Conservation (phyloP, 768 basidiomycete genomes). For the Rhizopogon sp. region DNA sequence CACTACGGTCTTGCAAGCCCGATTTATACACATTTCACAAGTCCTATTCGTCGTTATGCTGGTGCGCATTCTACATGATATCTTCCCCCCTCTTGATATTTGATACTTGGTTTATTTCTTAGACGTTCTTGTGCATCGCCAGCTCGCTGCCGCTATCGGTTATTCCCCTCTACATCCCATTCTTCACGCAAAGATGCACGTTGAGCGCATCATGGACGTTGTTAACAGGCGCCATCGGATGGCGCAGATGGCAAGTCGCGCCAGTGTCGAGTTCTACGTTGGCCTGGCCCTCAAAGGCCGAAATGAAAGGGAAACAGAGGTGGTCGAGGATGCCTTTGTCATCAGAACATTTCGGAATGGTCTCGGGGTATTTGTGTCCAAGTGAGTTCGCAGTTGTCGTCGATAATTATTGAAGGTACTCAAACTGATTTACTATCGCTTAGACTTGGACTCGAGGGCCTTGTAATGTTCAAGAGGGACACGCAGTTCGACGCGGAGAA, state of each 20-base stretch:
- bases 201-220: slow-evolving; percentile 80
- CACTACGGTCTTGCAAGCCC: slow-evolving; percentile 97
- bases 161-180: slow-evolving; percentile 80
- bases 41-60: slow-evolving; percentile 94
- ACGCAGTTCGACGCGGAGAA: slow-evolving; percentile 89
- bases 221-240: slow-evolving; percentile 92
- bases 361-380: slow-evolving; percentile 91
- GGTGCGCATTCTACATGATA: slow-evolving; percentile 39
- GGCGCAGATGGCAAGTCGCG: slow-evolving; percentile 96
- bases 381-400: slow-evolving; percentile 46
- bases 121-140: slow-evolving; percentile 94
- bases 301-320: slow-evolving; percentile 39
- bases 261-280: slow-evolving; percentile 97
- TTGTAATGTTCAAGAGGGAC: slow-evolving; percentile 91
- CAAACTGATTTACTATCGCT: not conserved
- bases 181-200: slow-evolving; percentile 82
- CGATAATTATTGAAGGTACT: not conserved
- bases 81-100: not conserved
- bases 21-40: slow-evolving; percentile 98
- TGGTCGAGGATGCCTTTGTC: slow-evolving; percentile 84
- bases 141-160: slow-evolving; percentile 85
- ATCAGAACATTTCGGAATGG: slow-evolving; percentile 95
- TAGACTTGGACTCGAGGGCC: slow-evolving; percentile 90
- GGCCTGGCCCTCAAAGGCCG: slow-evolving; percentile 83
- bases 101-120: not conserved